Base-by-base conservation (phyloP, 2,329 filamentous ascomycete genomes). In the Arthrobotrys musiformis region DNA sequence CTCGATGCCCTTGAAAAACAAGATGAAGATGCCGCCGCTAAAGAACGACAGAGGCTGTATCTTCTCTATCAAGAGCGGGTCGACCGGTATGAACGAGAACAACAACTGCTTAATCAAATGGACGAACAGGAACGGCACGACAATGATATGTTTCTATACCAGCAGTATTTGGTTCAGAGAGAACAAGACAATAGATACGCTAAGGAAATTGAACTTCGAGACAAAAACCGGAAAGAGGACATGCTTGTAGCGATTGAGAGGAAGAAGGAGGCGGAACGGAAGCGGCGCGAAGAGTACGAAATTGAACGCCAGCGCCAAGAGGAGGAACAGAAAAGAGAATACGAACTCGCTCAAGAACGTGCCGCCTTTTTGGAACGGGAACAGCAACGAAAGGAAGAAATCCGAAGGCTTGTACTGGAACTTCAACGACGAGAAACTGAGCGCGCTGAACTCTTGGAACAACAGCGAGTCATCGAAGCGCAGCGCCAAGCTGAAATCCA, bases 321-420 rank as follows among this genome's bases (percentile, higher is more conserved):
- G 37, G 74, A 78, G 33, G 74, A 78, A 19, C 42, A n/a, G 11
- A 64, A 30, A 46, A 58, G 67, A 50, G 68, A 78, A 30, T 78
- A 78, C 42, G 68, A 72, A 22, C 62, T 78, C 22, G 74, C 74
- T 5, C 74, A 68, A 58, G 68, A 73, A 60, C 48, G 74, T 4
- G 74, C 74, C 13, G 74, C 74, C 8, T 73, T 68, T 33, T 52
- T 78, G 15, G 68, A 78, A 52, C 68, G 74, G 8, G 74, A 78
- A 35, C 62, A 69, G 22, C 35, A 46, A 33, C 44, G 74, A 42
- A 68, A 56, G 28, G 68, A 72, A n/a, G 74, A 78, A 63, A 78
- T 78, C 6, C 61, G 62, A 42, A 54, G 56, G 5, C 68, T 78
- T 11, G 74, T 63, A 2, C 11, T 44, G n/a, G 66, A 77, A 48